Evolutionary conservation across 1,139 yeast genomes (phyloP).

Genomic region (Suhomyces terraborum): DNA sequence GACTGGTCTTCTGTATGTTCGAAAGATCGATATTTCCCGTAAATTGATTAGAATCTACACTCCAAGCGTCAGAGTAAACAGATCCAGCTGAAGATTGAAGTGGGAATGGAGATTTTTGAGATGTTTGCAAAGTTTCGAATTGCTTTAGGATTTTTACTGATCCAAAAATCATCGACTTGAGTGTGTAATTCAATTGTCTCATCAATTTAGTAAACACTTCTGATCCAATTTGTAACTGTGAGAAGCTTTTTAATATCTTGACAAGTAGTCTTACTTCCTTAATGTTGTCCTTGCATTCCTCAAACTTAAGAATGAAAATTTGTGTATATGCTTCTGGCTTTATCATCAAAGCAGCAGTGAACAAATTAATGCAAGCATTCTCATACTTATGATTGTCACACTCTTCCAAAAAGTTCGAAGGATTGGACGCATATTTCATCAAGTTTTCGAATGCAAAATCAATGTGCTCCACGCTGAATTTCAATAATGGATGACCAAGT

Average conservation of each 20-base stretch:
- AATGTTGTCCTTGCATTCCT: constrained; percentile 30
- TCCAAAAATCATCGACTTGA: constrained; percentile 35
- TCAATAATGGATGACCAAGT: constrained; percentile 42
- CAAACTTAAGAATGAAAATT: constrained; percentile 28
- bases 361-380: constrained; percentile 38
- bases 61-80: constrained; percentile 15
- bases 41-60: constrained; percentile 13
- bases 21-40: constrained; percentile 5
- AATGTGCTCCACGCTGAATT: constrained; percentile 42
- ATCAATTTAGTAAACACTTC: constrained; percentile 28
- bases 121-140: constrained; percentile 19
- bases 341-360: constrained; percentile 46
- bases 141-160: constrained; percentile 33
- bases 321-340: constrained; percentile 38
- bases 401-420: constrained; percentile 13
- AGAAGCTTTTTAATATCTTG: constrained; percentile 41
- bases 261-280: constrained; percentile 36
- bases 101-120: constrained; percentile 4
- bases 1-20: constrained; percentile 15
- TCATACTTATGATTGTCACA: constrained; percentile 21
- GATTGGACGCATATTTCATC: constrained; percentile 4
- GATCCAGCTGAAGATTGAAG: constrained; percentile 15
- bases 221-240: constrained; percentile 33
- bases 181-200: constrained; percentile 23
- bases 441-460: constrained; percentile 40